These are phyloP conservation scores for Plasmopara muralis DNA, from an alignment of 352 stramenopile genomes.

Conservation along the genomic window DNA sequence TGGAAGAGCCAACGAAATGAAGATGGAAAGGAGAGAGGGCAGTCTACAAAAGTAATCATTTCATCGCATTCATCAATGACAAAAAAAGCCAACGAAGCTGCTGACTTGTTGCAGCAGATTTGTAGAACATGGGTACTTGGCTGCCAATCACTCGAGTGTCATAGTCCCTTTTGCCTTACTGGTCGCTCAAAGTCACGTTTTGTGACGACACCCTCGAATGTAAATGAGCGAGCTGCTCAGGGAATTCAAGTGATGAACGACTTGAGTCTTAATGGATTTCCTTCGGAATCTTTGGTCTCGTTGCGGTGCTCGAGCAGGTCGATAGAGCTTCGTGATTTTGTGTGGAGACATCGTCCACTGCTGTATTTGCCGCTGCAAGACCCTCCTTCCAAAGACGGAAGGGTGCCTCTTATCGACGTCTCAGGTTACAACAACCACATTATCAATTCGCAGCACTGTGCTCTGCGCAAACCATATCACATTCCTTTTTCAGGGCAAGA, in stretches of 20 bases:
- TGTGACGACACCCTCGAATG: conserved; percentile 8
- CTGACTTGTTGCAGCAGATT: conserved; percentile 37
- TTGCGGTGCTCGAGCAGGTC: conserved; percentile 28
- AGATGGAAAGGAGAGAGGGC: conserved; percentile 36
- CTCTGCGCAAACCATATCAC: conserved; percentile 53
- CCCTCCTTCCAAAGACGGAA: conserved; percentile 5
- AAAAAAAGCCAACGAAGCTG: conserved; percentile 2
- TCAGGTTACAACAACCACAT: conserved; percentile 44
- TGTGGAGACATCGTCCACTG: conserved; percentile 32
- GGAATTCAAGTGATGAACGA: conserved; percentile 38
- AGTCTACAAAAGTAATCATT: neutral
- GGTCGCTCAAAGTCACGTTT: conserved; percentile 8
- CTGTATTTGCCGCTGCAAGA: conserved; percentile 66
- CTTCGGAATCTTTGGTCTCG: conserved; percentile 27
- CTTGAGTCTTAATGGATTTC: conserved; percentile 34
- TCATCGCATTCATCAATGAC: neutral
- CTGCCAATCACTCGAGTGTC: conserved; percentile 26
- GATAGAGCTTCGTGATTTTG: conserved; percentile 33
- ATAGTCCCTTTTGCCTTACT: conserved; percentile 44
- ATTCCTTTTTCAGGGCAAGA: conserved; percentile 20
- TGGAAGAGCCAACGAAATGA: conserved; percentile 72
- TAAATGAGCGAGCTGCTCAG: conserved; percentile 41
- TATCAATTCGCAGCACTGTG: conserved; percentile 19
- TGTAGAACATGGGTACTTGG: conserved; percentile 44
- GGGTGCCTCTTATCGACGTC: conserved; percentile 34